These are phyloP conservation scores for Diddensiella caesifluorescens DNA, from an alignment of 805 yeast genomes.

Conservation along the genomic window DNA sequence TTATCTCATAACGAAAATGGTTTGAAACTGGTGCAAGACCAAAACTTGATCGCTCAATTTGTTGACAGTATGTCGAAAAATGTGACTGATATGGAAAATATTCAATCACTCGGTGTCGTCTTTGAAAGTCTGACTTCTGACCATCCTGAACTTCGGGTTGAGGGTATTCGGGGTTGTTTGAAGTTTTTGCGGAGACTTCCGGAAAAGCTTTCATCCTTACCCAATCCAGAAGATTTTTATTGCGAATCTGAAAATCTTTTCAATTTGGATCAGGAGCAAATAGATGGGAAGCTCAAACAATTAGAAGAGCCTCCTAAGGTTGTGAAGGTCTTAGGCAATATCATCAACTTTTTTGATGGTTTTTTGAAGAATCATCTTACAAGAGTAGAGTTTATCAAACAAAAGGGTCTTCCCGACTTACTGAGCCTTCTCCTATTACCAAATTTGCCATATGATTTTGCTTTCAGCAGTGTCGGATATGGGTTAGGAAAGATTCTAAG, in stretches of 20 bases:
- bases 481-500: constrained; percentile 19
- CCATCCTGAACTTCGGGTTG: constrained; percentile 64
- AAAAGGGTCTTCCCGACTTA: constrained; percentile 22
- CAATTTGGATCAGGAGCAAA: neutral
- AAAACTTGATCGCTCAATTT: constrained; percentile 38
- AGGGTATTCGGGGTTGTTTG: constrained; percentile 45
- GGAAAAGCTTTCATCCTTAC: constrained; percentile 30
- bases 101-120: constrained; percentile 57
- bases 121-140: constrained; percentile 82
- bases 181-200: constrained; percentile 16
- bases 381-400: constrained; percentile 27
- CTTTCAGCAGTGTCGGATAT: constrained; percentile 23
- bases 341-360: constrained; percentile 27
- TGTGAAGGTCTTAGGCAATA: constrained; percentile 14
- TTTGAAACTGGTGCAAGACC: constrained; percentile 45
- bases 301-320: constrained; percentile 12
- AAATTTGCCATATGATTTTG: constrained; percentile 31
- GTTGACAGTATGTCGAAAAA: constrained; percentile 47
- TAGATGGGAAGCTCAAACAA: neutral
- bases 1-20: constrained; percentile 75
- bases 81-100: constrained; percentile 45
- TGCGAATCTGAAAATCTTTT: constrained; percentile 14
- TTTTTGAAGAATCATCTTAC: constrained; percentile 28
- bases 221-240: constrained; percentile 11
- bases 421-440: constrained; percentile 22